A percentile compares a stretch with the other conserved stretches of the same genome.
Conservation (phyloP, 2,329 filamentous ascomycete genomes). For the Aspergillus unguis region DNA sequence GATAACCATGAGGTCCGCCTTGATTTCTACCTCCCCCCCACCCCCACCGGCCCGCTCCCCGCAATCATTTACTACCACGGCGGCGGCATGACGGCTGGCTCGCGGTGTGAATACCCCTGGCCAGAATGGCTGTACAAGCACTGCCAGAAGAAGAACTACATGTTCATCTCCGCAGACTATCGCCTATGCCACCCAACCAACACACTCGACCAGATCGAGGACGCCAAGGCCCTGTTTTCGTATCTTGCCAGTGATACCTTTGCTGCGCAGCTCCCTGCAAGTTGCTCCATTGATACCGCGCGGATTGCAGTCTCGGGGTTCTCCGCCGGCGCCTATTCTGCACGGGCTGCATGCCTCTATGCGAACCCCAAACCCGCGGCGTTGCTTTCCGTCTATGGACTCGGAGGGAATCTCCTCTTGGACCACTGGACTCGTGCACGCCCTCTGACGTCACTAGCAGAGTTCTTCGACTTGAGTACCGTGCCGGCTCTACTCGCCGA, state of each 20-base stretch:
- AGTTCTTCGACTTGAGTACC: not conserved
- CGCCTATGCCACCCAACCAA: conserved; percentile 22
- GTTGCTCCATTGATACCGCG: conserved; percentile 12
- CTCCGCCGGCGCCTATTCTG: conserved; percentile 23
- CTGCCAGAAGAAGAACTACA: conserved; percentile 21
- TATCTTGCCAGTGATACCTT: conserved; percentile 14
- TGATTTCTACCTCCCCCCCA: too few relatives aligned
- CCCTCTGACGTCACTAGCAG: conserved; percentile 19
- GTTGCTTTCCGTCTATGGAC: conserved; percentile 16
- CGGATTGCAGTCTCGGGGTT: conserved; percentile 21
- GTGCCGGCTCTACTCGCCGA: not conserved
- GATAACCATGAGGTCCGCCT: too few relatives aligned
- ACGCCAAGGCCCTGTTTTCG: conserved; percentile 17
- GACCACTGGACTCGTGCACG: conserved; percentile 21
- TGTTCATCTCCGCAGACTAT: conserved; percentile 23
- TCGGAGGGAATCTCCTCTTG: conserved; percentile 17
- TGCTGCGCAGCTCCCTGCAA: conserved; percentile 5
- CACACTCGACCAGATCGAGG: conserved; percentile 20
- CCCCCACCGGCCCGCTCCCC: conserved; percentile 4
- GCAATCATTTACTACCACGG: conserved; percentile 24
- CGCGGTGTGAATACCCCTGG: conserved; percentile 11
- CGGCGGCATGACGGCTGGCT: conserved; percentile 23
- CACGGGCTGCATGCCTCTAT: conserved; percentile 23
- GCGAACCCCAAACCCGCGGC: conserved; percentile 19
- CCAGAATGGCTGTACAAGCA: conserved; percentile 20